Percentiles rank a stretch among this genome's conserved stretches.
Conservation (phyloP, 1,284 basidiomycete genomes). For the Sporisorium iseilematis-ciliati region DNA sequence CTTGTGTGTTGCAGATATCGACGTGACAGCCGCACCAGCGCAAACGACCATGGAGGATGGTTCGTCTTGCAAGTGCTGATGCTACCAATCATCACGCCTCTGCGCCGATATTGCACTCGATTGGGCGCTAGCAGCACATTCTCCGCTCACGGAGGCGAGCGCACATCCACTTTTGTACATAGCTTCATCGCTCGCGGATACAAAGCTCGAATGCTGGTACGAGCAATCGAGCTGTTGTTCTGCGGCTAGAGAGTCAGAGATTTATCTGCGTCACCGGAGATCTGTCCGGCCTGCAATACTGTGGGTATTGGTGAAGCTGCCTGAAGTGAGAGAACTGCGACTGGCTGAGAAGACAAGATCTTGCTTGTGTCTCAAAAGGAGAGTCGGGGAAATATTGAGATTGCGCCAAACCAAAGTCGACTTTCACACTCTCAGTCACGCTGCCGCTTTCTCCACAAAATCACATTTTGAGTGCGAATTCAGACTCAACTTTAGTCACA, state of each 20-base stretch:
- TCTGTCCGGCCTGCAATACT: no score
- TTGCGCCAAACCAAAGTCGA: not conserved
- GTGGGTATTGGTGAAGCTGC: no score
- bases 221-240: no score
- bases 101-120: not conserved
- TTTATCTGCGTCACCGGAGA: no score
- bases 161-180: no score
- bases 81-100: not conserved
- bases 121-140: not conserved
- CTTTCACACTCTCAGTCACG: constrained; percentile 13
- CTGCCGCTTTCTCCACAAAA: constrained; percentile 13
- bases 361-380: not conserved
- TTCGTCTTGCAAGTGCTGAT: constrained; percentile 55
- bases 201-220: no score
- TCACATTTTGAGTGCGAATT: not conserved
- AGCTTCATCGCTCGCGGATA: no score
- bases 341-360: not conserved
- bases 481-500: no score
- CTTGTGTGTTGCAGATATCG: constrained; percentile 38
- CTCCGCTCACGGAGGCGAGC: not conserved
- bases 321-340: no score
- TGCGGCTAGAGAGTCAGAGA: no score
- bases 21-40: constrained; percentile 55
- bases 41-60: constrained; percentile 59
- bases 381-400: constrained; percentile 1